Percentiles rank a stretch among this genome's conserved stretches.
phyloP scores from a whole-genome alignment of 352 stramenopile genomes.

The Pythium scleroteichum region DNA sequence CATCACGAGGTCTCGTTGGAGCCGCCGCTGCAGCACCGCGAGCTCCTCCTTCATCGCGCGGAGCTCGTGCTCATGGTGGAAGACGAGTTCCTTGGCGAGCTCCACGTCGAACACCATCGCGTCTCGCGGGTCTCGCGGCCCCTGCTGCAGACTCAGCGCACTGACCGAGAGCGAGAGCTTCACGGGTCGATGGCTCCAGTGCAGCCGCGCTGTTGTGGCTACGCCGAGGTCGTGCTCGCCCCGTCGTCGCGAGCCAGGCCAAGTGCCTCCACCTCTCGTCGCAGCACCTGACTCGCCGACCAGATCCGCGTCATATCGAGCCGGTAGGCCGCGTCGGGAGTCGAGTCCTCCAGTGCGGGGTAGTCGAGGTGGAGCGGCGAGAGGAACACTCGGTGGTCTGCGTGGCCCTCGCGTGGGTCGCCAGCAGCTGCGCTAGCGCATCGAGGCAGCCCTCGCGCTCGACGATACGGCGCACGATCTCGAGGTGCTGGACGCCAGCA shows the following conservation, averaged over 20 bases:
- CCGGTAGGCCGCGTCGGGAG: slow-evolving; percentile 26
- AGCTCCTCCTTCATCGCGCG: slow-evolving; percentile 59
- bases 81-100: slow-evolving; percentile 58
- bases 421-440: slow-evolving; percentile 62
- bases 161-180: slow-evolving; percentile 15
- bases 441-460: slow-evolving; percentile 82
- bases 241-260: slow-evolving; percentile 6
- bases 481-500: slow-evolving; percentile 60
- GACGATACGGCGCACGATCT: slow-evolving; percentile 75
- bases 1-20: slow-evolving; percentile 30
- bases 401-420: slow-evolving; percentile 30
- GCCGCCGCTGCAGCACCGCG: slow-evolving; percentile 41
- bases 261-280: slow-evolving; percentile 41
- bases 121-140: slow-evolving; percentile 9
- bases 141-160: slow-evolving; percentile 7
- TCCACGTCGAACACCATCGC: slow-evolving; percentile 51
- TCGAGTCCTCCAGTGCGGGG: slow-evolving; percentile 37
- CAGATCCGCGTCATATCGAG: slow-evolving; percentile 64
- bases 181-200: slow-evolving; percentile 47
- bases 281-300: slow-evolving; percentile 43
- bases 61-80: slow-evolving; percentile 64
- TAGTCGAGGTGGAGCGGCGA: slow-evolving; percentile 63
- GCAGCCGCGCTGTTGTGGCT: slow-evolving; percentile 25
- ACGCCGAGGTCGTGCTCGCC: background rate
- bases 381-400: slow-evolving; percentile 40